Percentiles rank a stretch among this genome's conserved stretches.
These are phyloP conservation scores for Vitis hybrid DNA, from an alignment of 177 flowering plant species.

Conservation along the genomic window DNA sequence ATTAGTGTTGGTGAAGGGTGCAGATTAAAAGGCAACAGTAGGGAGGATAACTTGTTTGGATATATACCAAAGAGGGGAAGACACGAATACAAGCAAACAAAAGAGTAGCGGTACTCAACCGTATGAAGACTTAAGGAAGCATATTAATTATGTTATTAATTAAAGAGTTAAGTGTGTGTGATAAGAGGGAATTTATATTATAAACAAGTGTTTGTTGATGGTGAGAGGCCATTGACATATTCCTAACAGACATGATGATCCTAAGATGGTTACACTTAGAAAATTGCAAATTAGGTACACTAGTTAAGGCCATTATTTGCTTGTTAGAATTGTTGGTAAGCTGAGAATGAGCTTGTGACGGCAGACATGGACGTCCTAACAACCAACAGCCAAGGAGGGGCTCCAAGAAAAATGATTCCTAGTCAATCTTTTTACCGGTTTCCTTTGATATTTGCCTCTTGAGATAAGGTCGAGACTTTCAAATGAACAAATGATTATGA, in stretches of 20 bases:
- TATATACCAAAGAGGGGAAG: no score
- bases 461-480: neutral
- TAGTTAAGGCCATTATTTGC: neutral
- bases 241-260: neutral
- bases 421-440: neutral
- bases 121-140: no score
- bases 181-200: no score
- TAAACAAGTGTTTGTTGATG: no score
- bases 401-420: neutral
- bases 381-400: neutral
- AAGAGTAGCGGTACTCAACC: no score
- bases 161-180: no score
- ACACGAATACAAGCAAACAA: no score
- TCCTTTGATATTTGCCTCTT: neutral
- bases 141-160: no score
- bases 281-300: neutral
- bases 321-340: neutral
- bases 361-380: neutral
- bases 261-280: no score
- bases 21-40: no score
- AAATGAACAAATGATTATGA: neutral
- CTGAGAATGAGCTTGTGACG: neutral
- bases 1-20: no score
- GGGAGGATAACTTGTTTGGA: no score
- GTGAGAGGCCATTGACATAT: neutral